Base-by-base conservation (phyloP, 345 rosid genomes). In the Acer negundo region DNA sequence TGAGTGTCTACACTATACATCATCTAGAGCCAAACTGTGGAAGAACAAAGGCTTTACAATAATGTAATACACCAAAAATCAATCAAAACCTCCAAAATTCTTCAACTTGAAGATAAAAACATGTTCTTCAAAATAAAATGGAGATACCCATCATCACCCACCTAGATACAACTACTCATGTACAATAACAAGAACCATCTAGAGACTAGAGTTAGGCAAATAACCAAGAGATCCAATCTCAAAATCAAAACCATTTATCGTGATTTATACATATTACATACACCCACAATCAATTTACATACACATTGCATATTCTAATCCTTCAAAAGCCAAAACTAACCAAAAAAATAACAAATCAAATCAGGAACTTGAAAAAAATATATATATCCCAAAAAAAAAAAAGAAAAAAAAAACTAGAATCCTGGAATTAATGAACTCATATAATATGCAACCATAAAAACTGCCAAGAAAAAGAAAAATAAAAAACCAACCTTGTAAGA, bases 181-280 rank as follows among this genome's bases (percentile, higher is more conserved):
- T 15, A 72, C n/a, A 31, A 56, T 0, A 22, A 22, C 6, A 12
- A 72, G 3, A n/a, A n/a, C 10, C 0, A 63, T 74, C 62, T n/a
- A 31, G n/a, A 74, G 28, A 31, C 56, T 7, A 63, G 23, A 53
- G 56, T 67, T 65, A 6, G 13, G 40, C 9, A 75, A 40, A 53
- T 22, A 67, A 65, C 15, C 13, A 35, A 13, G 17, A 51, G 20
- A 47, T 31, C 71, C 16, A 74, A 62, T 74, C 61, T 74, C 24
- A 19, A 26, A 58, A n/a, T 19, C 38, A 24, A 35, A 26, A 46
- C 69, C 69, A 40, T 16, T 62, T 56, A 46, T 11, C 13, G 13
- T 74, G 46, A 63, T 74, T 74, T 47, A 74, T 40, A 74, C 31
- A 46, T 31, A 31, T 4, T 40, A 74, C 31, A 46, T 31, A 31